A percentile compares a stretch with the other conserved stretches of the same genome.
Conservation (phyloP, 805 yeast genomes). For the Kodamaea leandrae region DNA sequence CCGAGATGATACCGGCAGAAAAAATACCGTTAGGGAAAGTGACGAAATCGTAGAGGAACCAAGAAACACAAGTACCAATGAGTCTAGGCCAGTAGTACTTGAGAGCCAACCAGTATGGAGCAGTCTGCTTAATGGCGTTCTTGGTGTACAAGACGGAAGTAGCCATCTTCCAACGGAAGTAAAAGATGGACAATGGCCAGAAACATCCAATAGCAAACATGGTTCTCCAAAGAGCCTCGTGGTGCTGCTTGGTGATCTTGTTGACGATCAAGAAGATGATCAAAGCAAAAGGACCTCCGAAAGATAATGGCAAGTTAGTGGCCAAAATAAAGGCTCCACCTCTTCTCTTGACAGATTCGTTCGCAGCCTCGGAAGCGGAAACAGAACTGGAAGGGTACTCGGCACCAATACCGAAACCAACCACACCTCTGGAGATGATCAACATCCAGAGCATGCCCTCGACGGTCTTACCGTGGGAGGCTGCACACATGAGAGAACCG, state of each 20-base stretch:
- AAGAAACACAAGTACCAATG: slow-evolving; percentile 68
- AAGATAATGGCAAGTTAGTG: slow-evolving; percentile 68
- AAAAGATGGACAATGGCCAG: slow-evolving; percentile 72
- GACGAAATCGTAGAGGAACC: slow-evolving; percentile 82
- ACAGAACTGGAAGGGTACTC: slow-evolving; percentile 72
- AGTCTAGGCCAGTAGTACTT: slow-evolving; percentile 68
- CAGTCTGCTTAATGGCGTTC: slow-evolving; percentile 56
- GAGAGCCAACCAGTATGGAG: slow-evolving; percentile 54
- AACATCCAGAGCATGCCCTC: slow-evolving; percentile 79
- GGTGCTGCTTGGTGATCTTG: slow-evolving; percentile 45
- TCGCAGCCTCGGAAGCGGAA: slow-evolving; percentile 70
- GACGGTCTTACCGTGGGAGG: slow-evolving; percentile 56
- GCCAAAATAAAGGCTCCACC: slow-evolving; percentile 66
- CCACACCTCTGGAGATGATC: slow-evolving; percentile 67
- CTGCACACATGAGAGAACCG: slow-evolving; percentile 67
- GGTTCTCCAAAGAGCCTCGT: slow-evolving; percentile 62
- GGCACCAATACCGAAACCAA: slow-evolving; percentile 79
- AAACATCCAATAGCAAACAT: slow-evolving; percentile 62
- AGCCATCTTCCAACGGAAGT: slow-evolving; percentile 68
- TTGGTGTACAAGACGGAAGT: slow-evolving; percentile 63
- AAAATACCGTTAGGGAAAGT: slow-evolving; percentile 78
- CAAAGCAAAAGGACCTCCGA: slow-evolving; percentile 79
- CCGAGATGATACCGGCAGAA: slow-evolving; percentile 54
- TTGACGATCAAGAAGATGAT: slow-evolving; percentile 66
- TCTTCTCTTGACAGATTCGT: slow-evolving; percentile 59